A percentile compares a stretch with the other conserved stretches of the same genome.
Conservation (phyloP, 768 basidiomycete genomes). For the Leccinum uliginosum region DNA sequence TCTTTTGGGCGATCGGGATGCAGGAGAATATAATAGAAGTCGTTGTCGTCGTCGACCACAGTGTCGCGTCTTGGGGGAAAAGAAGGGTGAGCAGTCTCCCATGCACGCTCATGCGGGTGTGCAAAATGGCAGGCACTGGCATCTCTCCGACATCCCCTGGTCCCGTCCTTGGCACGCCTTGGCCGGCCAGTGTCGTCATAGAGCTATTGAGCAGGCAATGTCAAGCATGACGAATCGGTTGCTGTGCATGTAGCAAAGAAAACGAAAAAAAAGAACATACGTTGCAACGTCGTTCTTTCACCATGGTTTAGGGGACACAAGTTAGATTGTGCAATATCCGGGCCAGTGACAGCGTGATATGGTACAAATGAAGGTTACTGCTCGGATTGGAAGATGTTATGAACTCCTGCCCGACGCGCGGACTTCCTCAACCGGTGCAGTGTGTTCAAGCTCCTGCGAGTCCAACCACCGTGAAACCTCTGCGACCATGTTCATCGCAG, state of each 20-base stretch:
- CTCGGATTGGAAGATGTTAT: conserved; percentile 11
- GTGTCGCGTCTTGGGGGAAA: conserved; percentile 18
- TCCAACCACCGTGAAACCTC: conserved; percentile 29
- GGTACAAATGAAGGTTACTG: conserved; percentile 15
- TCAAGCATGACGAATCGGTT: conserved; percentile 2
- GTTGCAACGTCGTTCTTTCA: conserved; percentile 28
- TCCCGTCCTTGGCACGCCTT: conserved; percentile 18
- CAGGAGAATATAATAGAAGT: conserved; percentile 20
- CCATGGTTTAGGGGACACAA: conserved; percentile 2
- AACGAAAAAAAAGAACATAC: conserved; percentile 22
- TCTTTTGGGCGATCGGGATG: conserved; percentile 9
- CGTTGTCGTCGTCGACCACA: conserved; percentile 19
- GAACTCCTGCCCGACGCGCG: background rate
- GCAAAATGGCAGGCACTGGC: conserved; percentile 25
- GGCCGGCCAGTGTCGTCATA: conserved; percentile 27
- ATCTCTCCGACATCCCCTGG: conserved; percentile 19
- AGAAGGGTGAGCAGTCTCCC: conserved; percentile 28
- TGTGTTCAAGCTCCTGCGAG: conserved; percentile 23
- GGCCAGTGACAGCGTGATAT: background rate
- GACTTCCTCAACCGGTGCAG: conserved; percentile 15
- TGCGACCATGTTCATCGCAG: conserved; percentile 30
- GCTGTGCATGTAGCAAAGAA: background rate
- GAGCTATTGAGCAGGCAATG: conserved; percentile 14
- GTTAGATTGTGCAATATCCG: no score
- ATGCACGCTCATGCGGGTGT: conserved; percentile 31